A percentile compares a stretch with the other conserved stretches of the same genome.
Evolutionary conservation across 2,329 filamentous ascomycete genomes (phyloP).

Genomic region (Orbilia oligospora): DNA sequence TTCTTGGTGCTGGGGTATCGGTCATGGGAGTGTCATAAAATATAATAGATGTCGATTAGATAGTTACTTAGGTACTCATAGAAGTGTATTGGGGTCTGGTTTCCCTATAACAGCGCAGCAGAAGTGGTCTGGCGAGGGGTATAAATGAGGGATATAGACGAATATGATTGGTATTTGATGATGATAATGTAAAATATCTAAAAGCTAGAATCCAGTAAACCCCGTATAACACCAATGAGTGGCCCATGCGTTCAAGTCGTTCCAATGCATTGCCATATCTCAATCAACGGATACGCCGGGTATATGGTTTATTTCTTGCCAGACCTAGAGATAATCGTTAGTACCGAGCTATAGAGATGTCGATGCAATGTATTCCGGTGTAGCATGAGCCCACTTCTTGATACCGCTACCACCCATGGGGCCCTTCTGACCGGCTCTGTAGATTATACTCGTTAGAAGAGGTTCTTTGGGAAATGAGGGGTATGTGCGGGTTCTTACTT

Average conservation of each 20-base stretch:
- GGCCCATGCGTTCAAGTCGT: constrained; percentile 32
- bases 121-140: neutral
- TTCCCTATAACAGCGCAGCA: neutral
- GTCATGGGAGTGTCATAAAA: neutral
- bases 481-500: constrained; percentile 31
- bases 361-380: neutral
- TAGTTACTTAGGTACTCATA: neutral
- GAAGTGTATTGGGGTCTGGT: neutral
- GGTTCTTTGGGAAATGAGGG: neutral
- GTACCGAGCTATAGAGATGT: neutral
- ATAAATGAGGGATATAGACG: constrained; percentile 21
- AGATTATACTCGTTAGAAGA: constrained; percentile 27
- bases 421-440: constrained; percentile 45
- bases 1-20: neutral
- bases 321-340: constrained; percentile 45
- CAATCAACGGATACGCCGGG: constrained; percentile 6
- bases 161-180: constrained; percentile 33
- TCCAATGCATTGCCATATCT: constrained; percentile 33
- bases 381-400: constrained; percentile 62
- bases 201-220: constrained; percentile 50
- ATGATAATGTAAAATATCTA: constrained; percentile 47
- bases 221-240: constrained; percentile 55
- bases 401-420: constrained; percentile 62
- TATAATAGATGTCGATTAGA: neutral
- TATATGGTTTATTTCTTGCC: constrained; percentile 62